Evolutionary conservation across 371 early-diverging fungal species (phyloP), one percentile per base, ranked within the genome.

Genomic region (Apophysomyces trapeziformis): DNA sequence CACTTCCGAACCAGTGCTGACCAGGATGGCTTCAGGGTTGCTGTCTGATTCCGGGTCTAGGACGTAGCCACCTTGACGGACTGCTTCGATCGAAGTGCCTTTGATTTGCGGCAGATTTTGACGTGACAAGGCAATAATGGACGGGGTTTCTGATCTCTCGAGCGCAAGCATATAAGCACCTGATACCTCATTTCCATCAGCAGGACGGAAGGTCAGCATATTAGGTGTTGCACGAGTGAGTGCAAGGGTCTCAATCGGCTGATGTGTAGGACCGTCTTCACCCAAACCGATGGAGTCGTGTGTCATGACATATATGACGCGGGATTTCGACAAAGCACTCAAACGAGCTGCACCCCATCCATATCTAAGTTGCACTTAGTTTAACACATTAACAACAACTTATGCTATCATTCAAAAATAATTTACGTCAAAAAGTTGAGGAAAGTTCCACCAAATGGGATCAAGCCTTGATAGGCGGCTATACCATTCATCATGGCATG

Each of bases 191-290:
- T 95, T 95, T 58, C 99, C 98, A 78, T 99, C 99, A 59, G 96
- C 96, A 46, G 99, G 99, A 69, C 99, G 90, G 76, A 97, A 79
- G 62, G 88, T 87, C 43, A 91, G 76, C 71, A 93, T 81, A 85
- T 96, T 95, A 62, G 99, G 99, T 36, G 95, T 91, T 12, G 99
- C 99, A 61, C 99, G 92, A 35, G 97, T 83, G 73, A 90, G 82
- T 45, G 99, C 89, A 70, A 99, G 74, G n/a, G 96, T 96, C 81
- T 99, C 99, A 60, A 99, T 92, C 7, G 99, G 99, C 80, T 99
- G 99, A 84, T 99, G 99, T 50, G 99, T 99, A 37, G 99, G 99
- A 5, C 99, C 99, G 79, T 99, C 99, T 82, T 99, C 99, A 74
- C 93, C 93, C 38, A 98, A 87, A 71, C 98, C 99, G 70, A 99